Base-by-base conservation (phyloP, 352 stramenopile genomes). In the Pythium guiyangense region DNA sequence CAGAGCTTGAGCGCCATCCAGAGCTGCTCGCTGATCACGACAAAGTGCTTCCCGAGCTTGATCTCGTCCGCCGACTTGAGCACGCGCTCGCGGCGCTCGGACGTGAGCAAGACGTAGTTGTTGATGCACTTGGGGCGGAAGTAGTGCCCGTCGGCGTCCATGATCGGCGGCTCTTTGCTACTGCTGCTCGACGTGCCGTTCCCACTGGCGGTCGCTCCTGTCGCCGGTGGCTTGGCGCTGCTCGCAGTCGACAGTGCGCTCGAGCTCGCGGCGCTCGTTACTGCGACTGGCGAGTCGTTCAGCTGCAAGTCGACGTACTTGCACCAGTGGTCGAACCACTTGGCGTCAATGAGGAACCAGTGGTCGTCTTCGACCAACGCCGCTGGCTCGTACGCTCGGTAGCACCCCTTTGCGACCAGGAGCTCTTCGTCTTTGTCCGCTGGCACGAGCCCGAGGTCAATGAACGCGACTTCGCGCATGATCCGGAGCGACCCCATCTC, bases 1-100 rank as follows among this genome's bases (percentile, higher is more conserved):
- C 92, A 98, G 10, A 87, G 56, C 56, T 97, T 94, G 6, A 97
- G 69, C 29, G 79, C 87, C 63, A 94, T 88, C 86, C 86, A 98
- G 10, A 97, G 70, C 52, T 88, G 79, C 58, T 94, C 86, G 25
- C 73, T 79, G 27, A 98, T 80, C 6, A 97, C 77, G 22, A 94
- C 72, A 61, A 91, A 96, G 56, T 97, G 85, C 34, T 86, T 85
- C 1, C 77, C 83, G 9, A 80, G 49, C 51, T 90, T 87, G 61
- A 93, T 86, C 31, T 94, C 82, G 11, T 93, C 86, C 4, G 73
- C 63, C 18, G 74, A 64, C 54, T 86, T 86, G 17, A 95, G 69
- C 31, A 90, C 74, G 15, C 81, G 70, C 49, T 92, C 79, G 18
- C 73, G 72, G 14, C 82, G 79, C 43, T 94, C 81, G 49, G 60